Evolutionary conservation across 163 green algal species (phyloP), one percentile per base, ranked within the genome.

Genomic region (Chloromonas sp.): DNA sequence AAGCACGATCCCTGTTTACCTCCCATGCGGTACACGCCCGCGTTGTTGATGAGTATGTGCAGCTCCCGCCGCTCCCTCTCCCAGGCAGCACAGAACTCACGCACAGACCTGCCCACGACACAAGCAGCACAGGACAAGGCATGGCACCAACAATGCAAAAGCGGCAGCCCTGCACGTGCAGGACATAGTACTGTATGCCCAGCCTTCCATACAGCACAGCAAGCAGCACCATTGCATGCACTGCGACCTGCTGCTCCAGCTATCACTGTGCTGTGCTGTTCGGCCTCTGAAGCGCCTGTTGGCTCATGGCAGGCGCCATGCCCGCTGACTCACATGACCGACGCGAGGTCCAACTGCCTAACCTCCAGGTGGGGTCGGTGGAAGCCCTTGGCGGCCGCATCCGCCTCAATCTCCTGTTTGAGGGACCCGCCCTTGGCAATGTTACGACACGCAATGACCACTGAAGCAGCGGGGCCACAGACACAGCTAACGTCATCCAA

Each of bases 21-120:
- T 60, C 86, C 88, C 82, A 94, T 92, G 59, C 88, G 87, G 84
- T 89, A 93, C 11, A 94, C 86, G 71, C 91, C 91, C 3, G 90
- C 91, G 70, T 94, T 94, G 89, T 93, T 93, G 66, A 94, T 81
- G 0, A 94, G 87, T 14, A 93, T 85, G 82, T 94, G 88, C 78
- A 94, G 89, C 61, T 87, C 84, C 13, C 89, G 89, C 84, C 61
- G 2, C 61, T 88, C 66, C 57, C 70, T 70, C 85, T 92, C 82
- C 89, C 89, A 94, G 0, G 61, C 76, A 2, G 76, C 60, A 1
- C 71, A 74, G 79, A 94, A 92, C 3, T 76, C 57, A 3, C 87
- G 84, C 61, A 94, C 89, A 15, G 87, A 91, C 8, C 84, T 83
- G 81, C 84, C 70, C 36, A 36, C 36, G 36, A 36, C 36, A 36